Evolutionary conservation across 2,329 filamentous ascomycete genomes (phyloP).

Genomic region (Neophaeococcomyces aloes): DNA sequence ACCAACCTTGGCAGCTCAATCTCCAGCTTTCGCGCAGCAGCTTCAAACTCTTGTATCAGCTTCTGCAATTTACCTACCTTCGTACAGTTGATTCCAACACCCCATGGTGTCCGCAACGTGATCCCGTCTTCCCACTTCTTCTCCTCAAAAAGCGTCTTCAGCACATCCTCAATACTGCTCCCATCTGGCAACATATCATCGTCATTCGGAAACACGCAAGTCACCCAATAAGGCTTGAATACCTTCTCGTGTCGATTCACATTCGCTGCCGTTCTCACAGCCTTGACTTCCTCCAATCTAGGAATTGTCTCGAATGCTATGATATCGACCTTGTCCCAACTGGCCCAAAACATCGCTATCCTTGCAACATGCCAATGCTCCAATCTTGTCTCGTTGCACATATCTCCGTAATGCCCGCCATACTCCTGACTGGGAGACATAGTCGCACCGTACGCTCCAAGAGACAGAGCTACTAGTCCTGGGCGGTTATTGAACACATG

Average conservation of each 20-base stretch:
- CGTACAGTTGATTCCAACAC: constrained; percentile 58
- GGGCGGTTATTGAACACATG: constrained; percentile 30
- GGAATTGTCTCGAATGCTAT: constrained; percentile 59
- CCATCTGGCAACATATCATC: constrained; percentile 48
- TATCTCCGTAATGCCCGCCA: constrained; percentile 45
- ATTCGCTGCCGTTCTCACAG: constrained; percentile 41
- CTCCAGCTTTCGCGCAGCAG: constrained; percentile 31
- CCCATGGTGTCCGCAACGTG: constrained; percentile 40
- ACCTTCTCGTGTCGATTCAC: constrained; percentile 9
- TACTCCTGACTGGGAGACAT: constrained; percentile 59
- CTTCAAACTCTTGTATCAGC: constrained; percentile 24
- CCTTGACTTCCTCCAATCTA: constrained; percentile 50
- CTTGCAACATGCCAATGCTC: constrained; percentile 49
- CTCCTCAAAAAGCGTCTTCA: constrained; percentile 28
- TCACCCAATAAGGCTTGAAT: constrained; percentile 47
- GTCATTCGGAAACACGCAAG: constrained; percentile 51
- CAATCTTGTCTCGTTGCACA: constrained; percentile 37
- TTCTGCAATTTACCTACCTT: constrained; percentile 27
- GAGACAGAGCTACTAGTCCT: constrained; percentile 44
- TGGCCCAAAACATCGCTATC: constrained; percentile 41
- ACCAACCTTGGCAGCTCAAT: constrained; percentile 43
- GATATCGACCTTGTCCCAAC: constrained; percentile 38
- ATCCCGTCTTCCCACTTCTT: constrained; percentile 6
- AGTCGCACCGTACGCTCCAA: constrained; percentile 57
- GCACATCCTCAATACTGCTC: constrained; percentile 35